Evolutionary conservation across 331 rosid species (phyloP).

Genomic region (Ulmus americana): DNA sequence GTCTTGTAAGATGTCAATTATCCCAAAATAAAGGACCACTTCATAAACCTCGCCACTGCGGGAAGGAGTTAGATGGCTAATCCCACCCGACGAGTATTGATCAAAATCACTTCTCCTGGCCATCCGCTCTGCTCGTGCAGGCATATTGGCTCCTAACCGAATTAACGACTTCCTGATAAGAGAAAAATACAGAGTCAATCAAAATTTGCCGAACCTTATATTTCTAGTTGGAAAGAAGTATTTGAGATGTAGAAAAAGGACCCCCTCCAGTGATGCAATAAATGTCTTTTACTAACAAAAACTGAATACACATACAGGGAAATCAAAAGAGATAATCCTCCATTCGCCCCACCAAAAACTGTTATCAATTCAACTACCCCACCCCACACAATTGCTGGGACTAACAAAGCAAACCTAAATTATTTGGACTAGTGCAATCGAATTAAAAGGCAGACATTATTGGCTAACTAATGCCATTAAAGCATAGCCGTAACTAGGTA

Average conservation of each 20-base stretch:
- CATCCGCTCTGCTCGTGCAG: slow-evolving; percentile 89
- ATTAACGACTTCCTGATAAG: slow-evolving; percentile 76
- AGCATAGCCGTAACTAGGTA: not conserved
- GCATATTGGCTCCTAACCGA: slow-evolving; percentile 93
- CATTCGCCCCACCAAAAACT: slow-evolving; percentile 46
- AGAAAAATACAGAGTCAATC: slow-evolving; percentile 15
- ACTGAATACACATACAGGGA: slow-evolving; percentile 4
- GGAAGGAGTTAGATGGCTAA: slow-evolving; percentile 66
- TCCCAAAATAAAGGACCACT: slow-evolving; percentile 84
- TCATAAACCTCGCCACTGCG: slow-evolving; percentile 70
- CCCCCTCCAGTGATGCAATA: not conserved
- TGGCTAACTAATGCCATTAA: slow-evolving; percentile 24
- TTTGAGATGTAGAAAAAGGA: not conserved
- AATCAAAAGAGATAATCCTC: slow-evolving; percentile 29
- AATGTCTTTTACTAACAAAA: not conserved
- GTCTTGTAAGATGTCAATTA: slow-evolving; percentile 92
- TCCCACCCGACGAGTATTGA: slow-evolving; percentile 68
- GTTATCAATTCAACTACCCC: slow-evolving; percentile 30
- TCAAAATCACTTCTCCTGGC: slow-evolving; percentile 81
- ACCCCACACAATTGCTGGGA: slow-evolving; percentile 26
- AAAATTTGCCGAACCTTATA: not conserved
- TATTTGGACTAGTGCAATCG: slow-evolving; percentile 20
- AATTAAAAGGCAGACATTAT: slow-evolving; percentile 31
- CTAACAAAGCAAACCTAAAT: slow-evolving; percentile 35
- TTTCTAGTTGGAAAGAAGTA: not conserved